Base-by-base conservation (phyloP, 2,329 filamentous ascomycete genomes). In the Calonectria hongkongensis region DNA sequence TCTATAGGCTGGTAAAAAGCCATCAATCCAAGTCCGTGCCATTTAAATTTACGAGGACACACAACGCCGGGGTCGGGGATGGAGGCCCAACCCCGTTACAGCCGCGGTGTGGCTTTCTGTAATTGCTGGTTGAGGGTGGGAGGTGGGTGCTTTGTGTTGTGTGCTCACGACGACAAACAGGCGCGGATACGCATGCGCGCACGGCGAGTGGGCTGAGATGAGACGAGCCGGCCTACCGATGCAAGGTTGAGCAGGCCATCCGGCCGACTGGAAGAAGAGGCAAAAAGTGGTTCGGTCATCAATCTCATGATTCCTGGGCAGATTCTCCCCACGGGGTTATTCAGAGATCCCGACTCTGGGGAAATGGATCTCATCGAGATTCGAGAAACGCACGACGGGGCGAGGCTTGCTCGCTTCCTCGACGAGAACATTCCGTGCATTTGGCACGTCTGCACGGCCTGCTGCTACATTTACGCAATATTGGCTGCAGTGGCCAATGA, bases 171-270 rank as follows among this genome's bases (percentile, higher is more conserved):
- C 45, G 64, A 69, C 71, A 73, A 77, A 69, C 68, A 70, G 60
- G 50, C 25, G 54, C 63, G 76, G 66, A 56, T 73, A 75, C 71
- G 72, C 75, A 69, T 76, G 76, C 75, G 76, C 75, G 75, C 74
- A 51, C 69, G 39, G 39, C 56, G 69, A 71, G 76, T 77, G 76
- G 70, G 54, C 50, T 76, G 74, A 70, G 70, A 73, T 45, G 66
- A 63, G 68, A 75, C 66, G 76, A 70, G 63, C 66, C 73, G 76
- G 68, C 72, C 33, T 2, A 58, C 74, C 69, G 72, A 58, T 25
- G 68, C 73, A 74, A 74, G 67, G 62, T 47, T 41, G 36, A 70
- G 58, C 47, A 63, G 65, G 54, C 58, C 70, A 71, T 47, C 48
- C 39, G 58, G 54, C 21, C 27, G 47, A 48, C 25, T 27, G 54